Percentiles rank a stretch among this genome's conserved stretches.
phyloP scores from a whole-genome alignment of 2,329 filamentous ascomycete genomes.

The Xylaria sp. region DNA sequence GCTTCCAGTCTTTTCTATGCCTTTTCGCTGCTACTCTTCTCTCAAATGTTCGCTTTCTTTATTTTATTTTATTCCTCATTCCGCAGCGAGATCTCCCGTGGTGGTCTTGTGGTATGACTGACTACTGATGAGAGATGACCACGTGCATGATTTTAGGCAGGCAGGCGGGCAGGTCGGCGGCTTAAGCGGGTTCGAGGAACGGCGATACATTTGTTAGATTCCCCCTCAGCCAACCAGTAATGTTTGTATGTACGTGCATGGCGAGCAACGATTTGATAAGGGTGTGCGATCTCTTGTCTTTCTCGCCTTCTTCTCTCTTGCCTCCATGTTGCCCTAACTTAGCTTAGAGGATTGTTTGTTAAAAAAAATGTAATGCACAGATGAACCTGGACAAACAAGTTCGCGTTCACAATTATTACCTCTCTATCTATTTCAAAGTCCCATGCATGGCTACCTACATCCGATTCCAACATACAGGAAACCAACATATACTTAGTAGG shows the following conservation, averaged over 20 bases:
- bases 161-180: neutral
- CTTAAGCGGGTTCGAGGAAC: slow-evolving; percentile 8
- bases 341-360: neutral
- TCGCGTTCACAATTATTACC: neutral
- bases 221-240: slow-evolving; percentile 1
- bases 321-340: neutral
- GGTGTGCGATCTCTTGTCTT: slow-evolving; percentile 11
- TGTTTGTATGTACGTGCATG: slow-evolving; percentile 20
- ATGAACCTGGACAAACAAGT: no score
- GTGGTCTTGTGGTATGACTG: slow-evolving; percentile 10
- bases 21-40: neutral
- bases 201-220: slow-evolving; percentile 21
- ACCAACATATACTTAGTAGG: neutral
- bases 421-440: neutral
- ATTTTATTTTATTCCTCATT: no score
- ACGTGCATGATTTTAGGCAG: slow-evolving; percentile 14
- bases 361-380: neutral
- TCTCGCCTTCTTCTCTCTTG: neutral
- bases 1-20: slow-evolving; percentile 10
- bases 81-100: neutral
- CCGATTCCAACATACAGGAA: neutral
- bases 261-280: slow-evolving; percentile 1
- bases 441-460: neutral
- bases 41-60: slow-evolving; percentile 9
- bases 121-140: slow-evolving; percentile 23